Percentiles rank a stretch among this genome's conserved stretches.
Evolutionary conservation across 2,329 filamentous ascomycete genomes (phyloP).

Genomic region (Chaetomiaceae sp.): DNA sequence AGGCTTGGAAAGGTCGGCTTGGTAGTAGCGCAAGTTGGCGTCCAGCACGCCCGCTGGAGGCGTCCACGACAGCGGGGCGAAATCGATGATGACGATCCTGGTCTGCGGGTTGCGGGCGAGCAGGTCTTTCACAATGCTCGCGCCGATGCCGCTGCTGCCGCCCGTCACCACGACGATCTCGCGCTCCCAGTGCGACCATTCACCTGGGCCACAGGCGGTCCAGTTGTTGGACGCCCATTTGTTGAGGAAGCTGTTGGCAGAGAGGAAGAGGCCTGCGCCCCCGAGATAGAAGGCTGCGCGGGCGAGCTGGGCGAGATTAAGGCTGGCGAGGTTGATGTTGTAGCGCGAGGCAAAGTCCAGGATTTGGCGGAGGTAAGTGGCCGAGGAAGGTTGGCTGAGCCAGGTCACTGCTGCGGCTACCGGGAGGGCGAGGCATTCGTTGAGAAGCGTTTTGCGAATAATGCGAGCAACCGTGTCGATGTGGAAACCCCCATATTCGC

Average conservation of each 20-base stretch:
- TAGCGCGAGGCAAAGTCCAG: not conserved
- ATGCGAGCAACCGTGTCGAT: conserved; percentile 19
- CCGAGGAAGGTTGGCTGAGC: conserved; percentile 9
- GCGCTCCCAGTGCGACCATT: conserved; percentile 33
- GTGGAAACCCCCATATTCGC: conserved; percentile 19
- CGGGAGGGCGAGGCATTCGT: conserved; percentile 19
- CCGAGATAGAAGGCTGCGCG: conserved; percentile 13
- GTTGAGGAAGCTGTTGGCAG: conserved; percentile 19
- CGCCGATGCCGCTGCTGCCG: conserved; percentile 41
- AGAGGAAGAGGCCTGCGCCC: conserved; percentile 14
- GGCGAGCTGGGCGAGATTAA: conserved; percentile 8
- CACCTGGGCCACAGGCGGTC: conserved; percentile 25
- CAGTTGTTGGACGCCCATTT: conserved; percentile 25
- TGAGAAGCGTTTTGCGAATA: conserved; percentile 20
- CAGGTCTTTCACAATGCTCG: conserved; percentile 33
- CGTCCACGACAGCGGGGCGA: conserved; percentile 31
- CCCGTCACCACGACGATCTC: conserved; percentile 44
- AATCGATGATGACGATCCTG: conserved; percentile 35
- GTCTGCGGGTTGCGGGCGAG: conserved; percentile 27
- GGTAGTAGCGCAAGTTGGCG: conserved; percentile 31
- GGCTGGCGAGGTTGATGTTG: conserved; percentile 4
- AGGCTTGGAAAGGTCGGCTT: conserved; percentile 38
- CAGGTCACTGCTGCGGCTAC: conserved; percentile 11
- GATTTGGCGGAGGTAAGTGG: conserved; percentile 4
- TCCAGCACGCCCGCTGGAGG: conserved; percentile 20